Conservation (phyloP, 2,329 filamentous ascomycete genomes). For the Aureobasidium sp. region DNA sequence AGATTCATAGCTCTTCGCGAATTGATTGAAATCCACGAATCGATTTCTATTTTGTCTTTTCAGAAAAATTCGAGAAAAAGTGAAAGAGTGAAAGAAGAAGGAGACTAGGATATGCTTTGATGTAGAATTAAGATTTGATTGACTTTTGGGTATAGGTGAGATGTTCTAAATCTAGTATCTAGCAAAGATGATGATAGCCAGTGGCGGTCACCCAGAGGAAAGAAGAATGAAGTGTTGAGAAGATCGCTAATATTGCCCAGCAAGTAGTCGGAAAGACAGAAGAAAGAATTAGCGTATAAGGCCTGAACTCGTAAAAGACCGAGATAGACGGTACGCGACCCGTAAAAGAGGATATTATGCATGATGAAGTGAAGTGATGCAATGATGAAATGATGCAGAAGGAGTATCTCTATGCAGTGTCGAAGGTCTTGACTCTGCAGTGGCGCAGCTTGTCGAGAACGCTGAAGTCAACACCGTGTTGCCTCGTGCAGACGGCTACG, state of each 20-base stretch:
- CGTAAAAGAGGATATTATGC: background rate
- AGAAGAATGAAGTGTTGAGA: background rate
- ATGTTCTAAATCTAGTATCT: slow-evolving; percentile 8
- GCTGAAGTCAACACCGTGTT: slow-evolving; percentile 19
- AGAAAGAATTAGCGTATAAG: slow-evolving; percentile 7
- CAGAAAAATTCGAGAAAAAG: background rate
- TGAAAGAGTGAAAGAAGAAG: background rate
- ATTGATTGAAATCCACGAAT: background rate
- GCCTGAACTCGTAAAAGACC: slow-evolving; percentile 12
- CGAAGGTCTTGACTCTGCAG: slow-evolving; percentile 17
- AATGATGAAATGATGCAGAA: background rate
- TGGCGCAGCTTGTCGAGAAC: slow-evolving; percentile 18
- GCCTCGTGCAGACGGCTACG: slow-evolving; percentile 20
- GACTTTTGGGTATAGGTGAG: slow-evolving; percentile 1
- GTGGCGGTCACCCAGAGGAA: background rate
- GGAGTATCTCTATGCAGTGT: background rate
- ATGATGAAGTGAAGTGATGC: slow-evolving; percentile 1
- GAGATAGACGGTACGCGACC: slow-evolving; percentile 7
- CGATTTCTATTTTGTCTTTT: background rate
- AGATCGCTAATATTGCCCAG: background rate
- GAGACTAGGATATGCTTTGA: background rate
- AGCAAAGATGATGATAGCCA: background rate
- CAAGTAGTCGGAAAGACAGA: background rate
- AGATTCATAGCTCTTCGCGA: background rate
- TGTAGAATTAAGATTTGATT: background rate